A percentile compares a stretch with the other conserved stretches of the same genome.
phyloP scores from a whole-genome alignment of 2,329 filamentous ascomycete genomes.

The Ophiostoma triangulosporum region DNA sequence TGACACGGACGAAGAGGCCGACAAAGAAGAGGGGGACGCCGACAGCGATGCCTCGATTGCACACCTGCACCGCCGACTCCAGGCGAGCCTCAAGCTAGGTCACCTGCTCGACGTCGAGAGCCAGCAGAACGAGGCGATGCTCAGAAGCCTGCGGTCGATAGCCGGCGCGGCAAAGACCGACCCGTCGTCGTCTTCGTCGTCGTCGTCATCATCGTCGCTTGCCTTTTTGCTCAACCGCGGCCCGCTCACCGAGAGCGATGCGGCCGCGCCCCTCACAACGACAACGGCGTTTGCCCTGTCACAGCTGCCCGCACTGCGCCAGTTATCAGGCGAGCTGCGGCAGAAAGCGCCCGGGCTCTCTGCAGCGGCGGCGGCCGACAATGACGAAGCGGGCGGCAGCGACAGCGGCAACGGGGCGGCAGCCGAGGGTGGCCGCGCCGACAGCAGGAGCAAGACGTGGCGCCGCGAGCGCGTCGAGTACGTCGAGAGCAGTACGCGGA shows the following conservation, averaged over 20 bases:
- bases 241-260: conserved; percentile 36
- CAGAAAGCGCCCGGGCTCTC: conserved; percentile 52
- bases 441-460: conserved; percentile 35
- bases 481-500: conserved; percentile 64
- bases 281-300: conserved; percentile 67
- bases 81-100: conserved; percentile 67
- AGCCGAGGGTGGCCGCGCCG: conserved; percentile 5
- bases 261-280: conserved; percentile 47
- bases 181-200: conserved; percentile 14
- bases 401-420: not conserved
- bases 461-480: conserved; percentile 65
- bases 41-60: conserved; percentile 45
- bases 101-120: conserved; percentile 55
- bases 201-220: conserved; percentile 23
- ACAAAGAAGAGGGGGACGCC: conserved; percentile 12
- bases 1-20: conserved; percentile 4
- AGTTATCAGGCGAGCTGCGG: conserved; percentile 46
- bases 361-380: conserved; percentile 9
- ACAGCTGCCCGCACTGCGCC: conserved; percentile 67
- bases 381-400: not conserved
- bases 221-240: conserved; percentile 45
- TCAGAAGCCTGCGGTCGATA: conserved; percentile 44
- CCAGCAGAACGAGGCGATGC: conserved; percentile 56
- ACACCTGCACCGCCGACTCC: conserved; percentile 57
- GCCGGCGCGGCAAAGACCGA: conserved; percentile 17